phyloP scores from a whole-genome alignment of 331 rosid species.

The Quercus tomentella region DNA sequence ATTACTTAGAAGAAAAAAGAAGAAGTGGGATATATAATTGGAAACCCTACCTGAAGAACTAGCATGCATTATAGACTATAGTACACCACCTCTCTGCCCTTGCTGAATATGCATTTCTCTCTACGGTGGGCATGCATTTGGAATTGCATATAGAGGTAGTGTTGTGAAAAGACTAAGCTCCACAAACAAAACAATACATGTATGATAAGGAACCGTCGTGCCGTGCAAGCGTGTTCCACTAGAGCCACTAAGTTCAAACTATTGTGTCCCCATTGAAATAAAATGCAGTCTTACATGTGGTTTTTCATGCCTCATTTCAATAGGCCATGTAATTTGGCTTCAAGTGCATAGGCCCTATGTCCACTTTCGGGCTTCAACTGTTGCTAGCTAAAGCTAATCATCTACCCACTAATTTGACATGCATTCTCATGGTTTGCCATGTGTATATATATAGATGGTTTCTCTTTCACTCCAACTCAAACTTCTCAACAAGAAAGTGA shows the following conservation, averaged over 20 bases:
- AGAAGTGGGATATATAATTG: constrained; percentile 9
- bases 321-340: background rate
- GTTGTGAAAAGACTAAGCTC: constrained; percentile 29
- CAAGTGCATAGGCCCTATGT: constrained; percentile 2
- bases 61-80: background rate
- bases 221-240: constrained; percentile 65
- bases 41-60: background rate
- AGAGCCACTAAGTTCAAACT: constrained; percentile 21
- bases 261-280: background rate
- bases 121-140: background rate
- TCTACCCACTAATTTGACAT: background rate
- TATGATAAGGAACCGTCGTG: constrained; percentile 7
- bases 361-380: background rate
- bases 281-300: background rate
- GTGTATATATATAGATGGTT: constrained; percentile 17
- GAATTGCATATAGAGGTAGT: background rate
- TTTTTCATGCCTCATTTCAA: background rate
- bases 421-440: background rate
- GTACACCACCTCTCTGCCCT: background rate
- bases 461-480: background rate
- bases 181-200: background rate
- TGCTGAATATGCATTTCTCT: background rate
- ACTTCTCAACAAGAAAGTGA: constrained; percentile 14
- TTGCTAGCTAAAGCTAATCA: background rate
- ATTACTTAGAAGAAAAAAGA: too few species aligned